Conservation (phyloP, 1,139 yeast species). For the Citeromyces hawaiiensis region DNA sequence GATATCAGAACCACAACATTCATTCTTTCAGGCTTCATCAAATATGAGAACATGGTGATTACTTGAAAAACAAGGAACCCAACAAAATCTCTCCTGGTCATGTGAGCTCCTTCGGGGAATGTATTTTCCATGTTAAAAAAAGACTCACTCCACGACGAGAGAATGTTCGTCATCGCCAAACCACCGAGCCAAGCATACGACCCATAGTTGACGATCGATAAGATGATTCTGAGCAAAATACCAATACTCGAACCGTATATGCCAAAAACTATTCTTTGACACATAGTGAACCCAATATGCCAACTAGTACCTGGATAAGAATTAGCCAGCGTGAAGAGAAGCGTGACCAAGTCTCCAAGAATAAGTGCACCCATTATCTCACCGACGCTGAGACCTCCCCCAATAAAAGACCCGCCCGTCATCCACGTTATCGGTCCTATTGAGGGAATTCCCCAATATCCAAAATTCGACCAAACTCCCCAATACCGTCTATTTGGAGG, state of each 20-base stretch:
- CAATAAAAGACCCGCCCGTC: conserved; percentile 23
- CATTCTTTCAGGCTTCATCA: conserved; percentile 15
- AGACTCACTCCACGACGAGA: conserved; percentile 13
- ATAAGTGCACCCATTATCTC: conserved; percentile 26
- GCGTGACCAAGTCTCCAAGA: conserved; percentile 27
- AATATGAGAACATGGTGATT: conserved; percentile 14
- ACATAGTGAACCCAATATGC: conserved; percentile 31
- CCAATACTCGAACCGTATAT: conserved; percentile 23
- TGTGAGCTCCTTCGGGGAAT: conserved; percentile 15
- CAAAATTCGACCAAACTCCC: conserved; percentile 11
- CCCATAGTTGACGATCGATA: conserved; percentile 22
- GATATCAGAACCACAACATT: conserved; percentile 5
- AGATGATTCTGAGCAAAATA: conserved; percentile 18
- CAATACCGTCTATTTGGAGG: conserved; percentile 14
- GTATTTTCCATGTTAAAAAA: conserved; percentile 17
- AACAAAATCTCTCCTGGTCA: conserved; percentile 16
- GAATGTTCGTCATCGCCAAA: conserved; percentile 13
- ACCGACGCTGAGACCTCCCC: conserved; percentile 24
- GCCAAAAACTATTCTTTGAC: conserved; percentile 31
- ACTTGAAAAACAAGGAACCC: conserved; percentile 17
- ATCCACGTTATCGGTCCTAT: conserved; percentile 13
- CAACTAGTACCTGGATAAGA: conserved; percentile 29
- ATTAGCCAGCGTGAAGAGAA: conserved; percentile 23
- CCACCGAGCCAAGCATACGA: conserved; percentile 24
- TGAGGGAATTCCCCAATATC: conserved; percentile 12